Evolutionary conservation across 805 yeast genomes (phyloP).

Genomic region (Kurtzmaniella cleridarum): DNA sequence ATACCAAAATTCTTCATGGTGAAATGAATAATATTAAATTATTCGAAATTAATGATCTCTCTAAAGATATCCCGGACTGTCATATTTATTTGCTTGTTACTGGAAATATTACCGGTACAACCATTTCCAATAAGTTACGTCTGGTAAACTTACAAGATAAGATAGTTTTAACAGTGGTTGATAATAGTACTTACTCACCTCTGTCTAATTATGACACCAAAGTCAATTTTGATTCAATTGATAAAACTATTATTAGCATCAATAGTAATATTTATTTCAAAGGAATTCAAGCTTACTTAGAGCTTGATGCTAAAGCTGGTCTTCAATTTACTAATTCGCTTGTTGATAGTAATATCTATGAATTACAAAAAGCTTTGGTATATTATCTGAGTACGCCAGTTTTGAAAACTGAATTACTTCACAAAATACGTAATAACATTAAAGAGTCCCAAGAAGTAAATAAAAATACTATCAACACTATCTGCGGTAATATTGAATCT

Average conservation of each 20-base stretch:
- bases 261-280: slow-evolving; percentile 19
- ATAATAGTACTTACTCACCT: slow-evolving; percentile 34
- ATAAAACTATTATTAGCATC: slow-evolving; percentile 24
- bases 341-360: slow-evolving; percentile 31
- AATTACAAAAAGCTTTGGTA: slow-evolving; percentile 24
- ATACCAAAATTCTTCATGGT: slow-evolving; percentile 6
- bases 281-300: slow-evolving; percentile 27
- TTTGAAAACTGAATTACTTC: slow-evolving; percentile 13
- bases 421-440: slow-evolving; percentile 13
- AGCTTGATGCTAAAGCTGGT: slow-evolving; percentile 27
- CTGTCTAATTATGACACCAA: slow-evolving; percentile 23
- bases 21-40: slow-evolving; percentile 13
- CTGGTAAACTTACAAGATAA: slow-evolving; percentile 16
- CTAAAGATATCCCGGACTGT: slow-evolving; percentile 8
- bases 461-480: slow-evolving; percentile 9
- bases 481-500: slow-evolving; percentile 16
- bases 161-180: slow-evolving; percentile 30
- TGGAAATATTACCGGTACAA: slow-evolving; percentile 11
- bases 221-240: slow-evolving; percentile 6
- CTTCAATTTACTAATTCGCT: slow-evolving; percentile 22
- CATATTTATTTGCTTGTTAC: slow-evolving; percentile 20
- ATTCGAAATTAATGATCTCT: slow-evolving; percentile 16
- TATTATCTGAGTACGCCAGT: slow-evolving; percentile 21
- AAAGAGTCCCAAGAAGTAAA: slow-evolving; percentile 7
- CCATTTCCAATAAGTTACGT: slow-evolving; percentile 2